Conservation (phyloP, 2,329 filamentous ascomycete genomes). For the Aspergillus alliaceus region DNA sequence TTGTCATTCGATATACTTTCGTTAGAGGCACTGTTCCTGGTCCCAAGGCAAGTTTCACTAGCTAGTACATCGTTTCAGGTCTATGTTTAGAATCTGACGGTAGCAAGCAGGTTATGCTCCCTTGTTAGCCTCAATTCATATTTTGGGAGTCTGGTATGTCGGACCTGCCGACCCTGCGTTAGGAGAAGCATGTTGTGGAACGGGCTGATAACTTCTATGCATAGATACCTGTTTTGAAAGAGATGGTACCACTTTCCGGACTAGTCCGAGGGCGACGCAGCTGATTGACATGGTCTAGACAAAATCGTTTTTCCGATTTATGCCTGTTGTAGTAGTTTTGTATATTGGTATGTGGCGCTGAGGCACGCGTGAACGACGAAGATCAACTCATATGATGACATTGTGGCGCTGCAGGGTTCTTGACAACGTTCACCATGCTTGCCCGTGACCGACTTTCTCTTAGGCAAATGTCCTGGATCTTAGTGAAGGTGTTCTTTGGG, state of each 20-base stretch:
- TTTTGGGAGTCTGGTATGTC: slow-evolving; percentile 59
- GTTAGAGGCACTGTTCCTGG: slow-evolving; percentile 84
- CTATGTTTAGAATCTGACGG: slow-evolving; percentile 19
- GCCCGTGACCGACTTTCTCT: slow-evolving; percentile 58
- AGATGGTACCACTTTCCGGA: slow-evolving; percentile 63
- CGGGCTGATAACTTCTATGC: slow-evolving; percentile 19
- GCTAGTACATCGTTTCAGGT: slow-evolving; percentile 1
- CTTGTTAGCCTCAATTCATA: slow-evolving; percentile 84
- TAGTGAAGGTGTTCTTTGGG: slow-evolving; percentile 65
- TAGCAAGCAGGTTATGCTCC: slow-evolving; percentile 68
- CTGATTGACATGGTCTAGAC: slow-evolving; percentile 49
- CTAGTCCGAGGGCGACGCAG: slow-evolving; percentile 15
- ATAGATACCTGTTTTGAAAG: slow-evolving; percentile 81
- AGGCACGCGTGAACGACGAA: neutral
- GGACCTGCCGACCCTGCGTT: slow-evolving; percentile 17
- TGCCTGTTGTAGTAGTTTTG: slow-evolving; percentile 74
- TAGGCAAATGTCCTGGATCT: slow-evolving; percentile 59
- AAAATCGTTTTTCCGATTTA: slow-evolving; percentile 84
- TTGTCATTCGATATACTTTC: slow-evolving; percentile 86
- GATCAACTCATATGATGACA: slow-evolving; percentile 7
- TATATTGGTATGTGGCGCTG: slow-evolving; percentile 62
- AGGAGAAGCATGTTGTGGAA: slow-evolving; percentile 5
- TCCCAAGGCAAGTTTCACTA: slow-evolving; percentile 58
- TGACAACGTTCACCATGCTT: slow-evolving; percentile 72
- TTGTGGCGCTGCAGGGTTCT: slow-evolving; percentile 58